Evolutionary conservation across 768 basidiomycete species (phyloP), one percentile per base, ranked within the genome.

Genomic region (Calocybe cyanea): DNA sequence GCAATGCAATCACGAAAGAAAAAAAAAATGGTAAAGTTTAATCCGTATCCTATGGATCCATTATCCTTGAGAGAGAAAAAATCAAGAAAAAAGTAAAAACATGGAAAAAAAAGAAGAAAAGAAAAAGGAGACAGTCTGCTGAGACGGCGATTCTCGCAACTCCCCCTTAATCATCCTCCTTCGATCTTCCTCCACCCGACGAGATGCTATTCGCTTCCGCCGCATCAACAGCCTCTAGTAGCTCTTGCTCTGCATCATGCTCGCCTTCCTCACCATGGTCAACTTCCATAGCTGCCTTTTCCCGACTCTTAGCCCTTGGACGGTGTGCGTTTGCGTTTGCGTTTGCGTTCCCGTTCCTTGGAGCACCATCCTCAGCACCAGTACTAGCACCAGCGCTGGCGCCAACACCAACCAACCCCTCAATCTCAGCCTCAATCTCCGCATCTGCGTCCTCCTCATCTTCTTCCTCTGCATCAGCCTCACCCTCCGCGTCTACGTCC

Each of bases 161-260:
- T n/a, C n/a, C n/a, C n/a, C n/a, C 25, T 28, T 36, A 54, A 1
- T 50, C 49, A 55, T 63, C 61, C 30, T 46, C 57, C 48, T 56
- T 55, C 53, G 56, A 41, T 49, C 51, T 47, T 20, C 57, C 60
- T 19, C 56, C 58, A 14, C 34, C 51, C 7, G 59, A 61, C 20
- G 65, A 59, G 38, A 59, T 60, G 40, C 64, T 68, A 39, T 73
- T 63, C 15, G 69, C 71, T 55, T 75, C 76, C 4, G 75, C 68
- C 5, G 75, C 76, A 48, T 73, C 73, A 0, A 74, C 76, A 28
- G 76, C 76, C 50, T 75, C 76, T n/a, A 77, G 57, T 19, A 78
- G 57, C 19, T 77, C 76, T 37, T 64, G 65, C 10, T 77, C 75
- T 0, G 73, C 66, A 43, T 73, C 72, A 1, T 61, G 61, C 13